A percentile compares a stretch with the other conserved stretches of the same genome.
These are phyloP conservation scores for Dioszegia hungarica DNA, from an alignment of 768 basidiomycete species.

Conservation along the genomic window DNA sequence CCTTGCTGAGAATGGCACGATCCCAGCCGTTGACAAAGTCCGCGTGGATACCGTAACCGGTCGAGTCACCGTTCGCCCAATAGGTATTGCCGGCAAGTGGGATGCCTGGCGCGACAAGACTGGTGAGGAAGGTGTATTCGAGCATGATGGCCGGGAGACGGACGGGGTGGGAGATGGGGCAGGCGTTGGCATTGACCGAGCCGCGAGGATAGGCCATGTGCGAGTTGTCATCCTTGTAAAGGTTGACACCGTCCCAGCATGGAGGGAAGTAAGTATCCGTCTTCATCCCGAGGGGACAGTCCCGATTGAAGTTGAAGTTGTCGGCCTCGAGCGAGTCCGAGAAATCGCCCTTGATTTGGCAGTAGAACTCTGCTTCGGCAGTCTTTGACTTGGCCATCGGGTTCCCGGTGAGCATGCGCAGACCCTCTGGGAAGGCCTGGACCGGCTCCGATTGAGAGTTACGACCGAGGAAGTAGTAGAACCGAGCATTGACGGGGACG, in stretches of 20 bases:
- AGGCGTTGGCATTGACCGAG: constrained; percentile 13
- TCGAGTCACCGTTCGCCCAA: constrained; percentile 59
- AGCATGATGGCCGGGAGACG: constrained; percentile 41
- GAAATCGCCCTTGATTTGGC: constrained; percentile 20
- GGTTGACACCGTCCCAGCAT: constrained; percentile 46
- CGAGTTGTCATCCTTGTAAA: constrained; percentile 29
- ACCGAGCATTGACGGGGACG: constrained; percentile 24
- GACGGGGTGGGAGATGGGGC: constrained; percentile 37
- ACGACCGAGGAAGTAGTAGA: constrained; percentile 43
- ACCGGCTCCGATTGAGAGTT: constrained; percentile 27
- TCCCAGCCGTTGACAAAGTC: constrained; percentile 57
- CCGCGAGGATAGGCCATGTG: constrained; percentile 32
- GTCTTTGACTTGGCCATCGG: constrained; percentile 28
- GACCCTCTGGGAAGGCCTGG: constrained; percentile 40
- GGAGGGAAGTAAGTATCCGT: constrained; percentile 32
- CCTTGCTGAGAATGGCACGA: constrained; percentile 55
- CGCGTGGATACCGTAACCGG: constrained; percentile 58
- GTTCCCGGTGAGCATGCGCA: constrained; percentile 41
- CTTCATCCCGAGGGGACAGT: constrained; percentile 35
- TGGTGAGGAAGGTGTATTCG: constrained; percentile 33
- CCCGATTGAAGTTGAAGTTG: constrained; percentile 34
- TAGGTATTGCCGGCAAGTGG: constrained; percentile 30
- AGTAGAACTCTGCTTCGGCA: constrained; percentile 12
- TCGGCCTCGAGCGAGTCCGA: constrained; percentile 12
- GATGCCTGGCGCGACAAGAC: neutral